Evolutionary conservation across 1,139 yeast genomes (phyloP).

Genomic region (Pneumocystis wakefieldiae): DNA sequence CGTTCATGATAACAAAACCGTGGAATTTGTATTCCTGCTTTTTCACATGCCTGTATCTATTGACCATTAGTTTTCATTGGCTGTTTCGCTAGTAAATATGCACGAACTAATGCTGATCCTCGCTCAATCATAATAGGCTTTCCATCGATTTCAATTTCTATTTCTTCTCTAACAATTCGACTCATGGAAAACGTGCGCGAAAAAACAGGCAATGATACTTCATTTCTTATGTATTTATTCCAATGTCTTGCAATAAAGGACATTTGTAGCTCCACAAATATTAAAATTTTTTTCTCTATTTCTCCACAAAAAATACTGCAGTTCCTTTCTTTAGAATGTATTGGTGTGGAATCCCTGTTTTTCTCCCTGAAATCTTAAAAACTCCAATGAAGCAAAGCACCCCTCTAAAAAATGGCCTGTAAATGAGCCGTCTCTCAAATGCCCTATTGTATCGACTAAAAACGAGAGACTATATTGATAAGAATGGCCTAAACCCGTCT

Average conservation of each 20-base stretch:
- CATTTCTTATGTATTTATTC: constrained; percentile 7
- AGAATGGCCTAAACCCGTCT: too few relatives aligned
- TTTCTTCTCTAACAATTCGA: constrained; percentile 34
- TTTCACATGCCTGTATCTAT: constrained; percentile 71
- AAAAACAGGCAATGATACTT: background rate
- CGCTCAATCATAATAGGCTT: constrained; percentile 65
- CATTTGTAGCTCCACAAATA: background rate
- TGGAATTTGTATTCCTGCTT: constrained; percentile 78
- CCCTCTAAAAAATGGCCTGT: too few relatives aligned
- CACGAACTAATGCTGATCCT: constrained; percentile 50
- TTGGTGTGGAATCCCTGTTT: too few relatives aligned
- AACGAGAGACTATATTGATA: too few relatives aligned
- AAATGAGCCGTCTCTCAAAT: too few relatives aligned
- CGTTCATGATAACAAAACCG: constrained; percentile 87
- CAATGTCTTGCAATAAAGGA: constrained; percentile 1
- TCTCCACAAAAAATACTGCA: constrained; percentile 4
- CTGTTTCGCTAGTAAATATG: background rate
- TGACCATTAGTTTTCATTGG: background rate
- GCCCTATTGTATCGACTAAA: too few relatives aligned
- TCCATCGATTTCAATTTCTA: constrained; percentile 66
- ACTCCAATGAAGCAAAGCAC: too few relatives aligned
- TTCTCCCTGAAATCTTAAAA: too few relatives aligned
- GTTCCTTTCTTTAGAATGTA: too few relatives aligned
- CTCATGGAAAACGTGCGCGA: constrained; percentile 21
- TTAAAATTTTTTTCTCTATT: background rate